phyloP scores from a whole-genome alignment of 2,329 filamentous ascomycete species.

The Aaosphaeria arxii region DNA sequence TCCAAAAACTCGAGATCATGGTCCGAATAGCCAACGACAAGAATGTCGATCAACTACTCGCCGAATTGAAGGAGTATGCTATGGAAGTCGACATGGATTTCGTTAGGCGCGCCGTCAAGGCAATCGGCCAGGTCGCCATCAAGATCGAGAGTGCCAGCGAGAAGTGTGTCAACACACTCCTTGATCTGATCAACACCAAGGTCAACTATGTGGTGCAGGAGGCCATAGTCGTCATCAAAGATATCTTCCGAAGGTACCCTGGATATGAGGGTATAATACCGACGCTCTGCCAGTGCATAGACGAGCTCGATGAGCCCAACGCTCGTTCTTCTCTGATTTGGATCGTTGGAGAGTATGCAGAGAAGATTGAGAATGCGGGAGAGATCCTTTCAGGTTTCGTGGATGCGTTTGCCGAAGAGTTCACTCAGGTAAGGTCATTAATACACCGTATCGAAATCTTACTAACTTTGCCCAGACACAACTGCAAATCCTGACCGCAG shows the following conservation, averaged over 20 bases:
- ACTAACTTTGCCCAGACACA: conserved; percentile 64
- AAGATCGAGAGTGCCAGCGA: conserved; percentile 96
- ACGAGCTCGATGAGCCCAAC: conserved; percentile 91
- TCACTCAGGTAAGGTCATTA: conserved; percentile 70
- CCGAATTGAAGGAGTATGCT: conserved; percentile 95
- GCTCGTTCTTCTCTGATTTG: conserved; percentile 90
- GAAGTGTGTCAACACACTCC: conserved; percentile 88
- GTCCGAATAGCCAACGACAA: conserved; percentile 96
- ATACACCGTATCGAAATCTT: neutral
- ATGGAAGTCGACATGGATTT: conserved; percentile 99
- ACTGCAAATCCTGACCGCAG: conserved; percentile 92
- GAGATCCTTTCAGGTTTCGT: conserved; percentile 91
- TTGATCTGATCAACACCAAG: conserved; percentile 94
- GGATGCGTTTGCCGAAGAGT: conserved; percentile 92
- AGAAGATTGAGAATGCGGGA: conserved; percentile 98
- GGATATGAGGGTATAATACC: conserved; percentile 98
- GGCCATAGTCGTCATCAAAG: conserved; percentile 97
- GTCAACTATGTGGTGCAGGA: conserved; percentile 99
- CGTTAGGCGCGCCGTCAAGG: conserved; percentile 87
- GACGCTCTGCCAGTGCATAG: conserved; percentile 92
- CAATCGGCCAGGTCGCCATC: conserved; percentile 96
- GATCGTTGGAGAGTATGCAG: conserved; percentile 98
- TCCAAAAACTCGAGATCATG: conserved; percentile 98
- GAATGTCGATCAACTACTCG: conserved; percentile 91
- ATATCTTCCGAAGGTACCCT: conserved; percentile 95